Percentiles rank a stretch among this genome's conserved stretches.
These are phyloP conservation scores for Hemileccinum rubropunctum DNA, from an alignment of 768 basidiomycete genomes.

Conservation along the genomic window DNA sequence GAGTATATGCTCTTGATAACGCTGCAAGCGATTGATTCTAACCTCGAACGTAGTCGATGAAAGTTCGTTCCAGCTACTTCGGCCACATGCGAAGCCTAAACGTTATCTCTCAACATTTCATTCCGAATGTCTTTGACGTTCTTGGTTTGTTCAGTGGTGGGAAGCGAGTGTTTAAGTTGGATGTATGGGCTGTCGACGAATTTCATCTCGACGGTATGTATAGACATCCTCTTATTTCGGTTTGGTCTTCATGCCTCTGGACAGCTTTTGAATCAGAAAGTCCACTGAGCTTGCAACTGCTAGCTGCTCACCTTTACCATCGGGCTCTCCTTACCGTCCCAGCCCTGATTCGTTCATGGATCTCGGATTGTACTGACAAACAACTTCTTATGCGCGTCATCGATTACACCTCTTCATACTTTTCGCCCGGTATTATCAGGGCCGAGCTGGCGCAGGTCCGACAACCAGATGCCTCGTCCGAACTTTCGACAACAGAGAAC, in stretches of 20 bases:
- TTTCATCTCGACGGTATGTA: slow-evolving; percentile 71
- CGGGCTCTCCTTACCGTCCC: slow-evolving; percentile 82
- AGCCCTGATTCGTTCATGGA: slow-evolving; percentile 82
- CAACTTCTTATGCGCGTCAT: slow-evolving; percentile 77
- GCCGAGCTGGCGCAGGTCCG: slow-evolving; percentile 78
- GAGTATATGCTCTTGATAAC: slow-evolving; percentile 28
- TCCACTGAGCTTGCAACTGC: slow-evolving; percentile 51
- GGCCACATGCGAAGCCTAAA: slow-evolving; percentile 76
- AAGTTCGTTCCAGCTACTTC: slow-evolving; percentile 80
- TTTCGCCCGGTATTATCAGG: slow-evolving; percentile 85
- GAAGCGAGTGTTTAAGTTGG: slow-evolving; percentile 72
- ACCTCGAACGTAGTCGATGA: slow-evolving; percentile 62
- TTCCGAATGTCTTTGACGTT: slow-evolving; percentile 68
- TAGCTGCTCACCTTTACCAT: slow-evolving; percentile 89
- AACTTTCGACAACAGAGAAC: slow-evolving; percentile 65
- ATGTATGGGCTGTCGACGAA: slow-evolving; percentile 82
- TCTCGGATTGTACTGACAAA: slow-evolving; percentile 84
- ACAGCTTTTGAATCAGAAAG: slow-evolving; percentile 59
- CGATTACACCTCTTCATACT: slow-evolving; percentile 75
- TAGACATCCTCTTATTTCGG: neutral
- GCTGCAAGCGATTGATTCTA: neutral
- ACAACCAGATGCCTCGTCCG: slow-evolving; percentile 48
- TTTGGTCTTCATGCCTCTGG: neutral
- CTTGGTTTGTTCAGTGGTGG: slow-evolving; percentile 67
- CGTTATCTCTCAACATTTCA: slow-evolving; percentile 60